These are phyloP conservation scores for Phanerochaete carnosa DNA, from an alignment of 768 basidiomycete genomes.

Conservation along the genomic window DNA sequence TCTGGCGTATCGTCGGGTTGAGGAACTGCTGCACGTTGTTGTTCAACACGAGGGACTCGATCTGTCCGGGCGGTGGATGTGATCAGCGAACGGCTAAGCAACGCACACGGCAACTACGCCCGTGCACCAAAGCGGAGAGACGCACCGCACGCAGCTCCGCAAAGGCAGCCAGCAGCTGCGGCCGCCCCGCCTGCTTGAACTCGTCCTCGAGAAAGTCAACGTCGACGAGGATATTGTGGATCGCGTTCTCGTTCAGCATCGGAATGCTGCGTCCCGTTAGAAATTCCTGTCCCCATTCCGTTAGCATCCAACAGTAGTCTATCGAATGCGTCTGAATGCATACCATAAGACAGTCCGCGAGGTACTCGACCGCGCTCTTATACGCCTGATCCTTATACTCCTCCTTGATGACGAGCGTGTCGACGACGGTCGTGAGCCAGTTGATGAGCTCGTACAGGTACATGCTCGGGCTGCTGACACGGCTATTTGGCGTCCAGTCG, in stretches of 20 bases:
- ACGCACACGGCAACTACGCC: not conserved
- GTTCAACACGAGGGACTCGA: conserved; percentile 66
- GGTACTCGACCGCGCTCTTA: conserved; percentile 81
- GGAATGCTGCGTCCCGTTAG: conserved; percentile 70
- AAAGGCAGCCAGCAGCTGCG: conserved; percentile 70
- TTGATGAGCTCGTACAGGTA: conserved; percentile 94
- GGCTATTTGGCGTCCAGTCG: conserved; percentile 78
- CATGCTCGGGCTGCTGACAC: conserved; percentile 81
- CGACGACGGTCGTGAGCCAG: conserved; percentile 95
- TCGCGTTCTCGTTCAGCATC: conserved; percentile 85
- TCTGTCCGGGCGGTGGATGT: conserved; percentile 37
- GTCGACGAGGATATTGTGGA: conserved; percentile 83
- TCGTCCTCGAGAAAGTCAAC: conserved; percentile 89
- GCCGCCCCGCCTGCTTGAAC: conserved; percentile 69
- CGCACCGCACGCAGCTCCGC: conserved; percentile 75
- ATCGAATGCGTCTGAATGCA: conserved; percentile 22
- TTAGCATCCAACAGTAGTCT: not conserved
- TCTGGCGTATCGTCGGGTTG: conserved; percentile 63
- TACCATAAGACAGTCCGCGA: conserved; percentile 90
- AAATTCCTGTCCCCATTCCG: conserved; percentile 52
- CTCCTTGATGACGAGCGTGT: conserved; percentile 81
- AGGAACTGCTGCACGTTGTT: conserved; percentile 80
- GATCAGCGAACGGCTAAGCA: not conserved
- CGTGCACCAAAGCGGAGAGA: conserved; percentile 13
- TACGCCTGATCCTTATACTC: conserved; percentile 88